Evolutionary conservation across 805 yeast genomes (phyloP), one percentile per base, ranked within the genome.

Genomic region (Tetrapisispora namnaoensis): DNA sequence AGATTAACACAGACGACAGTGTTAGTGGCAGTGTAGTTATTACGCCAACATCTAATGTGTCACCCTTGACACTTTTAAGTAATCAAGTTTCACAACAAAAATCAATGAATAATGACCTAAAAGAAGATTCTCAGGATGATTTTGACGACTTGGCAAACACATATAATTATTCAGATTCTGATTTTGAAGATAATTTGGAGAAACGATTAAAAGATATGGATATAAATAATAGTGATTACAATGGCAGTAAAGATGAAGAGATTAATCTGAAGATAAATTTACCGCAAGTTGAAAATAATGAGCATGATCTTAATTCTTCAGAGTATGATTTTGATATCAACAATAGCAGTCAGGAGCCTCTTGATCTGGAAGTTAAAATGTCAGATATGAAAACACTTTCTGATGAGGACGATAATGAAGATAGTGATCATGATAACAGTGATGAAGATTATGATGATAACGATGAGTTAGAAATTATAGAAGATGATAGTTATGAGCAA

Each of bases 401-500:
- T 14, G 44, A 22, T 18, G 37, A 44, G 7, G 36, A 22, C 17
- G 46, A 37, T 5, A 22, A 3, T 20, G 7, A 13, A 27, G 17
- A 30, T 14, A 20, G 9, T 8, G 5, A 4, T 8, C 30, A 37
- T 27, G 58, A 54, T 20, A 52, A 55, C 28, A 55, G 56, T 51
- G 66, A 59, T 48, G 49, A 52, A 44, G 53, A 50, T 13, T 53
- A 53, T 27, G 50, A 53, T 13, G 50, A 52, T 10, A 44, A 45
- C n/a, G 62, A 56, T 18, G 58, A 54, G 1, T 59, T 18, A 30
- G 44, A 42, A 18, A 22, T 42, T 42, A 18, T 20, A 13, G 70
- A 64, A 18, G 67, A 67, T 16, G 70, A 64, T 1, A 73, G 76
- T 42, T 71, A 67, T 49, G 69, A 71, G 20, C 70, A 74, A 13